phyloP scores from a whole-genome alignment of 2,329 filamentous ascomycete species.

The Sporothrix globosa region DNA sequence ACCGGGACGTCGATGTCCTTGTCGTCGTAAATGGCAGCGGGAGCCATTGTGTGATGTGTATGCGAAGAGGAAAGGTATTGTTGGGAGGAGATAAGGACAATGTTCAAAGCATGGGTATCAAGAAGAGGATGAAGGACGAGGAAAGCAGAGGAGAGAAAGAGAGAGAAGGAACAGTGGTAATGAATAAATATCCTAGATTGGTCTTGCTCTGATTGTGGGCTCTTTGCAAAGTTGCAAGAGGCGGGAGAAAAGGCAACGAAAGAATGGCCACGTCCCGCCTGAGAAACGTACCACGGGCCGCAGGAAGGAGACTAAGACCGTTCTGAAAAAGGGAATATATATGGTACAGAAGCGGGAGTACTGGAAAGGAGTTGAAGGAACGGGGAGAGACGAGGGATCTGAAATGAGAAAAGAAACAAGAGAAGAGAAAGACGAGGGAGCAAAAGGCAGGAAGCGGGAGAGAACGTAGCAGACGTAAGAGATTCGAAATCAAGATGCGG shows the following conservation, averaged over 20 bases:
- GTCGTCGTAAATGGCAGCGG: slow-evolving; percentile 39
- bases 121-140: neutral
- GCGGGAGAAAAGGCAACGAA: neutral
- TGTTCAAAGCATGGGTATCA: neutral
- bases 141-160: neutral
- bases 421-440: neutral
- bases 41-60: slow-evolving; percentile 39
- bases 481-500: neutral
- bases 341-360: neutral
- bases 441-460: neutral
- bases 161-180: neutral
- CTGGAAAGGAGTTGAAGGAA: neutral
- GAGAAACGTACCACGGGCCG: slow-evolving; percentile 3
- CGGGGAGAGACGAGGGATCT: neutral
- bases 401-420: neutral
- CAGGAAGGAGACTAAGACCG: neutral
- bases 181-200: slow-evolving; percentile 21
- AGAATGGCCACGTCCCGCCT: slow-evolving; percentile 11
- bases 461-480: neutral
- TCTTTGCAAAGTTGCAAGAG: neutral
- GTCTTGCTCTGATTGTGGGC: neutral
- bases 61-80: neutral
- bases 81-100: neutral
- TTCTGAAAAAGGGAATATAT: neutral
- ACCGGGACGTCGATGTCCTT: slow-evolving; percentile 30